Evolutionary conservation across 179 eudicot species (phyloP), one percentile per base, ranked within the genome.

Genomic region (Spinacia oleracea): DNA sequence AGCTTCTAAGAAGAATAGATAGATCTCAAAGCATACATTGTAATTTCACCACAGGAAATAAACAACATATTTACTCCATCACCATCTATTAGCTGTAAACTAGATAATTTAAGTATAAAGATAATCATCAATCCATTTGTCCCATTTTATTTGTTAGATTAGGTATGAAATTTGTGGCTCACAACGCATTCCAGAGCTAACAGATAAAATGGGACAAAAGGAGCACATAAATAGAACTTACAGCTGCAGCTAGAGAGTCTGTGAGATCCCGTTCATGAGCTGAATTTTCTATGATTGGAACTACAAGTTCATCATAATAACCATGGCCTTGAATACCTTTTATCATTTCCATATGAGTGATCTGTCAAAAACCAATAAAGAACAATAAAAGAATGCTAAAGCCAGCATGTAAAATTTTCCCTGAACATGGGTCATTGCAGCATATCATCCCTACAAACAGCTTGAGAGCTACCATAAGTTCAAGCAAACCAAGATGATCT

Each of bases 321-420:
- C 99, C 99, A 90, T 96, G 99, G 55, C 99, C 99, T 83, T 91
- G 95, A 83, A 96, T 96, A 77, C 99, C 99, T 87, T 96, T 96
- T 59, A 93, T 96, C 98, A 96, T 96, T 86, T 96, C 99, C 99
- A 96, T 96, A 83, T 96, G 98, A 81, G 93, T 93, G 81, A 96
- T 93, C 99, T 96, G 88, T 67, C 76, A 72, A 77, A 62, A 60
- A 16, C 35, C 60, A 79, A 38, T 68, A 76, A 51, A 51, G 10
- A 62, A 14, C 14, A 27, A 53, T 43, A 73, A 63, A 55, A 55
- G 48, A 50, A 15, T 64, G 32, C 42, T 20, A 14, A 1, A 76
- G 34, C 6, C 15, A 12, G 58, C 6, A 59, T 14, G 51, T 31
- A 60, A 56, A 31, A 10, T 2, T 58, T 69, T 32, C 67, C 46